Percentiles rank a stretch among this genome's conserved stretches.
Conservation (phyloP, 1,139 yeast species). For the Yamadazyma buinensis region DNA sequence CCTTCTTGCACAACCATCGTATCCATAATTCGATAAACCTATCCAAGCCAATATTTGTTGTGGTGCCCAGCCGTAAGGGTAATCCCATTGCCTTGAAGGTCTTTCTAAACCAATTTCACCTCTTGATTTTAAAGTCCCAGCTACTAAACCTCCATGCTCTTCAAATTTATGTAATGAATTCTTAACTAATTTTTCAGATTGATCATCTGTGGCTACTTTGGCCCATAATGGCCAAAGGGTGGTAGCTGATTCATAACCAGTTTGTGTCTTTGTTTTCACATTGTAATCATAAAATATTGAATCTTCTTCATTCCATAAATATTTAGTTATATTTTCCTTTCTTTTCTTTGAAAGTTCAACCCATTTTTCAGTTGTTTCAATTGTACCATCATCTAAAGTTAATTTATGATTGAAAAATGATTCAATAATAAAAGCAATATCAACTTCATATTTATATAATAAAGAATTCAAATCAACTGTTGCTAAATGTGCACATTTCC, state of each 20-base stretch:
- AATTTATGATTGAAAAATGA: constrained; percentile 53
- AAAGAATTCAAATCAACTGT: constrained; percentile 87
- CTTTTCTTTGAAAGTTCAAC: constrained; percentile 50
- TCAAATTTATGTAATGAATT: constrained; percentile 71
- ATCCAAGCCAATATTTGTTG: constrained; percentile 95
- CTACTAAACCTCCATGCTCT: constrained; percentile 82
- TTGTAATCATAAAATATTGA: constrained; percentile 87
- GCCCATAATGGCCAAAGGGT: constrained; percentile 94
- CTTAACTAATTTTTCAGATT: constrained; percentile 62
- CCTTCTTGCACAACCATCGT: constrained; percentile 60
- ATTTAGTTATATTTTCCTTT: constrained; percentile 55
- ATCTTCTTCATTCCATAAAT: constrained; percentile 79
- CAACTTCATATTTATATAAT: constrained; percentile 85
- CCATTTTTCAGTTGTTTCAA: constrained; percentile 62
- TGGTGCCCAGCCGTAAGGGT: constrained; percentile 98
- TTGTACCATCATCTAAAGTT: constrained; percentile 20
- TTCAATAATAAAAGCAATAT: constrained; percentile 66
- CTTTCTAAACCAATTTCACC: constrained; percentile 67
- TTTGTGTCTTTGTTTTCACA: constrained; percentile 51
- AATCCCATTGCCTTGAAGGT: constrained; percentile 97
- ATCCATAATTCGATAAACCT: constrained; percentile 77
- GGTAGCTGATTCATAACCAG: constrained; percentile 82
- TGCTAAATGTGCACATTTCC: constrained; percentile 83
- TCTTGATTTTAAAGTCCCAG: constrained; percentile 76
- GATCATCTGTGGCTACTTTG: constrained; percentile 64